These are phyloP conservation scores for Fusarium sublunatum DNA, from an alignment of 2,329 filamentous ascomycete species.

Conservation along the genomic window DNA sequence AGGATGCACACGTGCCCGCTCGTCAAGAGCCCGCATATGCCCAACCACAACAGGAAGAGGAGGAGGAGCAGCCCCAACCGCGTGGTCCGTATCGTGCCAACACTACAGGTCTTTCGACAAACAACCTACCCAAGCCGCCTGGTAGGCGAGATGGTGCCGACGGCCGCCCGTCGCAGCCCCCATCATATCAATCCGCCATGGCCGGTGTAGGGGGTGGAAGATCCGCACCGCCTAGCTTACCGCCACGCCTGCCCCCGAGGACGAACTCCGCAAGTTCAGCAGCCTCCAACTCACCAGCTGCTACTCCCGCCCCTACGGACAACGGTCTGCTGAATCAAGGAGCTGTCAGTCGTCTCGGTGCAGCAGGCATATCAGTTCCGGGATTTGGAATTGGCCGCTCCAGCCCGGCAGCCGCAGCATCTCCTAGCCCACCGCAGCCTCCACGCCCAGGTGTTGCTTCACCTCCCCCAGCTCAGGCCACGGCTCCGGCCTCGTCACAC, in stretches of 20 bases:
- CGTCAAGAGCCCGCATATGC: conserved; percentile 26
- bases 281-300: conserved; percentile 34
- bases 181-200: conserved; percentile 48
- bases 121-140: conserved; percentile 78
- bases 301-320: conserved; percentile 37
- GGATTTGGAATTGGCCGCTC: conserved; percentile 75
- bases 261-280: conserved; percentile 51
- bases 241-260: conserved; percentile 72
- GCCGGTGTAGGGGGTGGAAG: conserved; percentile 43
- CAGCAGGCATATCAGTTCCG: conserved; percentile 82
- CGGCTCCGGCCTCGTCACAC: conserved; percentile 52
- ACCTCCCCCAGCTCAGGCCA: conserved; percentile 28
- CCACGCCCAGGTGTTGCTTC: conserved; percentile 40
- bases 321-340: conserved; percentile 60
- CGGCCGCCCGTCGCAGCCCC: conserved; percentile 48
- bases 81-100: conserved; percentile 75
- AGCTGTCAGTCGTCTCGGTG: conserved; percentile 73
- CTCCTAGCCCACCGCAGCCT: conserved; percentile 46
- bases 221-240: conserved; percentile 68
- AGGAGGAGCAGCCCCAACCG: conserved; percentile 55
- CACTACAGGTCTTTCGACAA: conserved; percentile 76
- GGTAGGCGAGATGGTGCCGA: conserved; percentile 60
- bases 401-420: conserved; percentile 46
- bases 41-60: conserved; percentile 23
- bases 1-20: conserved; percentile 44